A percentile compares a stretch with the other conserved stretches of the same genome.
Conservation (phyloP, 345 rosid species). For the Gossypium anomalum region DNA sequence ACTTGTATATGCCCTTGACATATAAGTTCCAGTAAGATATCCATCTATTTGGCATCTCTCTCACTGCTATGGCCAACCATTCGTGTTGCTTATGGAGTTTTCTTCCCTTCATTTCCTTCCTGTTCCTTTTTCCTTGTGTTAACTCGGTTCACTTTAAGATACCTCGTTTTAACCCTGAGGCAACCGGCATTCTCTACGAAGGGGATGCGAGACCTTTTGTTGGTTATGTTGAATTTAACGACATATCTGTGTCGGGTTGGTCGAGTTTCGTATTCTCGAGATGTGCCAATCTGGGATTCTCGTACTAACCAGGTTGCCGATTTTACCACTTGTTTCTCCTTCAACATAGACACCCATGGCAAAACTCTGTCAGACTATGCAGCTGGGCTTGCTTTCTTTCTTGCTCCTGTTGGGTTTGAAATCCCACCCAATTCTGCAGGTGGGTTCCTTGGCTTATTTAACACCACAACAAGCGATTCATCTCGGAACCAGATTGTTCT, state of each 20-base stretch:
- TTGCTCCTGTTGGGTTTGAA: slow-evolving; percentile 19
- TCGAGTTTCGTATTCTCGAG: slow-evolving; percentile 25
- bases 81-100: background rate
- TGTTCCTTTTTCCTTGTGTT: slow-evolving; percentile 2
- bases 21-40: background rate
- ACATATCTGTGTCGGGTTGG: slow-evolving; percentile 23
- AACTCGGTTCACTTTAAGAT: slow-evolving; percentile 26
- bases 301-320: slow-evolving; percentile 19
- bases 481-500: slow-evolving; percentile 16
- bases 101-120: background rate
- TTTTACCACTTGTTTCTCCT: slow-evolving; percentile 14
- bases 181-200: slow-evolving; percentile 19
- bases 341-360: slow-evolving; percentile 22
- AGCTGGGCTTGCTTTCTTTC: slow-evolving; percentile 36
- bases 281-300: slow-evolving; percentile 27
- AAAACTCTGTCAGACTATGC: background rate
- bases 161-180: slow-evolving; percentile 17
- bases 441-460: slow-evolving; percentile 24
- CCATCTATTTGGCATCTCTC: background rate
- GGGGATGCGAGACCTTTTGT: slow-evolving; percentile 33
- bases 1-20: background rate
- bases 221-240: slow-evolving; percentile 30
- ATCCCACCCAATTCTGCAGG: slow-evolving; percentile 24
- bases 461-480: slow-evolving; percentile 18
- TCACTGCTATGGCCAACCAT: background rate